Percentiles rank a stretch among this genome's conserved stretches.
phyloP scores from a whole-genome alignment of 1,284 basidiomycete genomes.

The Ustilago vetiveriae region DNA sequence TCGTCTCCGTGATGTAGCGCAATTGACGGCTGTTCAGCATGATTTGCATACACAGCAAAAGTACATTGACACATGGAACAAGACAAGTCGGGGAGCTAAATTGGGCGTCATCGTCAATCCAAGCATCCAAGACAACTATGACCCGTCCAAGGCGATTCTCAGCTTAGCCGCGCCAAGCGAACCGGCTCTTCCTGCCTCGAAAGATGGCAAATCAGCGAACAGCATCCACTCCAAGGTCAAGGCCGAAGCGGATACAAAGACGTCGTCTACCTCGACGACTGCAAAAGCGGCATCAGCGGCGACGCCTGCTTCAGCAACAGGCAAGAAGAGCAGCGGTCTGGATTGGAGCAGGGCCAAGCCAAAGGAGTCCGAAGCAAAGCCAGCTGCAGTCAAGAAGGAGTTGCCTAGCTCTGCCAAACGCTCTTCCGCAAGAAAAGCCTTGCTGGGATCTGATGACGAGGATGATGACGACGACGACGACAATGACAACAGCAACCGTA shows the following conservation, averaged over 20 bases:
- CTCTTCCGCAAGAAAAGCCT: slow-evolving; percentile 16
- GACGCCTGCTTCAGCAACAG: slow-evolving; percentile 1
- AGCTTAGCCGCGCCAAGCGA: slow-evolving; percentile 27
- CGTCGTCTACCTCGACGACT: slow-evolving; percentile 1
- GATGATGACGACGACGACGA: slow-evolving; percentile 29
- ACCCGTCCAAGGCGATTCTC: slow-evolving; percentile 30
- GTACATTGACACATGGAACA: slow-evolving; percentile 43
- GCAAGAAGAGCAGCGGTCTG: slow-evolving; percentile 20
- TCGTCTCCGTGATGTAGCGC: slow-evolving; percentile 31
- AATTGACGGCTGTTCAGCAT: slow-evolving; percentile 50
- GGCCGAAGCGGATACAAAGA: slow-evolving; percentile 12
- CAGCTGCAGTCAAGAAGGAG: slow-evolving; percentile 19
- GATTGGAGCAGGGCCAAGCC: slow-evolving; percentile 49
- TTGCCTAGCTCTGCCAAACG: slow-evolving; percentile 13
- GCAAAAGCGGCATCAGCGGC: slow-evolving; percentile 12
- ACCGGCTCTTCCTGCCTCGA: slow-evolving; percentile 19
- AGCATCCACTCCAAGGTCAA: slow-evolving; percentile 15
- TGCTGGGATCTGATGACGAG: slow-evolving; percentile 48
- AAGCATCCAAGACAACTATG: slow-evolving; percentile 40
- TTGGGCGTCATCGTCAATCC: slow-evolving; percentile 43
- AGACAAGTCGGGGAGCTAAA: slow-evolving; percentile 43
- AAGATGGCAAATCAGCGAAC: slow-evolving; percentile 15
- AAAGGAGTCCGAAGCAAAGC: slow-evolving; percentile 16
- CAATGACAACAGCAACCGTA: slow-evolving; percentile 9
- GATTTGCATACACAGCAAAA: slow-evolving; percentile 49